Percentiles rank a stretch among this genome's conserved stretches.
Conservation (phyloP, 164 flowering plant genomes). For the Piper longum region DNA sequence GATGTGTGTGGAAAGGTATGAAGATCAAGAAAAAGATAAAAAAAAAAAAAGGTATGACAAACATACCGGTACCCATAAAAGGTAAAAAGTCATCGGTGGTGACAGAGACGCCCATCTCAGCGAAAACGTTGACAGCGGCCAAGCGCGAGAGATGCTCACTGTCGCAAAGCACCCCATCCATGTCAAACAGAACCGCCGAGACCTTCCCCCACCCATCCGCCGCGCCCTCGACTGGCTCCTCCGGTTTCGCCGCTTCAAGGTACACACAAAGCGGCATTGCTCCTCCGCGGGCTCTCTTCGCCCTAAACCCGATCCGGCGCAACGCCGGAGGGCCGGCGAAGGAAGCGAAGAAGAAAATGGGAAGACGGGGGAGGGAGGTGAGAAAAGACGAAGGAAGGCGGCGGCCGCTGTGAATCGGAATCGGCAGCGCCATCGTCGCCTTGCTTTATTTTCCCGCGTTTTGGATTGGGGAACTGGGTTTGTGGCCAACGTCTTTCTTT, state of each 20-base stretch:
- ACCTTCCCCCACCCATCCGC: slow-evolving; percentile 61
- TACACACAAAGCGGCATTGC: neutral
- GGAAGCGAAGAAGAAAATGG: neutral
- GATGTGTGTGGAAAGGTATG: neutral
- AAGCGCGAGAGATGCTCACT: slow-evolving; percentile 77
- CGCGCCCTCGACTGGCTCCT: neutral
- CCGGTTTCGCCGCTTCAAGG: neutral
- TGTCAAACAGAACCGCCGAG: slow-evolving; percentile 93
- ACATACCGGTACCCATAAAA: slow-evolving; percentile 83
- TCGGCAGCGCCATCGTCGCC: no score
- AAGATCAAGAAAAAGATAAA: neutral
- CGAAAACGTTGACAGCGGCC: slow-evolving; percentile 82
- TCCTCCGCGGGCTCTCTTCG: neutral
- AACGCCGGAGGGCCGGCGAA: neutral
- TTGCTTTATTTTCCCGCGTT: no score
- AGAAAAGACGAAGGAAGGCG: no score
- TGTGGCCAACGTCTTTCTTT: no score
- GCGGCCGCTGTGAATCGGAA: no score
- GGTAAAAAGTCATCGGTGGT: slow-evolving; percentile 74
- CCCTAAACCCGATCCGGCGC: neutral
- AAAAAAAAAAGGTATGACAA: neutral
- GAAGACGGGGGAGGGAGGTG: no score
- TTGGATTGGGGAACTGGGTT: no score
- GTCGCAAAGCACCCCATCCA: slow-evolving; percentile 95
- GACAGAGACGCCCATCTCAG: slow-evolving; percentile 79